Base-by-base conservation (phyloP, 345 rosid genomes). In the Sonneratia caseolaris region DNA sequence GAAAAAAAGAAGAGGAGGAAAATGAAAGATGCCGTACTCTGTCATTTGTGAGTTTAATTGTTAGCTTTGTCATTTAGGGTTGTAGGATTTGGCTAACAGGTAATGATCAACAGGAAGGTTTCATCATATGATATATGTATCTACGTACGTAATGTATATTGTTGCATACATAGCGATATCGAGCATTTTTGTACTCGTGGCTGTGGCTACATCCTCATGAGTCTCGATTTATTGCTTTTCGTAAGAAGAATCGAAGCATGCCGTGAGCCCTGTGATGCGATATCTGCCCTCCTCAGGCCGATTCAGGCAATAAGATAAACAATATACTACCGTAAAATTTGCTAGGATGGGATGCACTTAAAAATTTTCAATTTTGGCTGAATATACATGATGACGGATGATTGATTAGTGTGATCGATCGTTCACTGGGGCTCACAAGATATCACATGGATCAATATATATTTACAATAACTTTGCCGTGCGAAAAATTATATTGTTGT, bases 161-260 rank as follows among this genome's bases (percentile, higher is more conserved):
- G 12, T 73, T 49, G 64, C 64, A 56, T 71, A 64, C 7, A 47
- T 9, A 47, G 51, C 51, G 75, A 76, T 76, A 71, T 62, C 68
- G 16, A 45, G 72, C 79, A 77, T 80, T 84, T 42, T 42, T 42
- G 45, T 42, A 83, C 79, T 84, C 90, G 88, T 82, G 89, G 79
- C 71, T 76, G 43, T 74, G 76, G 74, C 48, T 57, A 37, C 71
- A 61, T 68, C 49, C 36, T 75, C 68, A 71, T 36, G 37, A 55
- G 36, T 53, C 68, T 68, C 68, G 7, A 24, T 65, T 75, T 22
- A 72, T 74, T 42, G 70, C 78, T 78, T 82, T 47, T 75, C 79
- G 81, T 76, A 79, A 77, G 80, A 74, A 84, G 85, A 81, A 84
- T 80, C 84, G 77, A 82, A 87, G 84, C 86, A 84, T 84, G 82